These are phyloP conservation scores for Cryphonectria radicalis DNA, from an alignment of 2,329 filamentous ascomycete species.

Conservation along the genomic window DNA sequence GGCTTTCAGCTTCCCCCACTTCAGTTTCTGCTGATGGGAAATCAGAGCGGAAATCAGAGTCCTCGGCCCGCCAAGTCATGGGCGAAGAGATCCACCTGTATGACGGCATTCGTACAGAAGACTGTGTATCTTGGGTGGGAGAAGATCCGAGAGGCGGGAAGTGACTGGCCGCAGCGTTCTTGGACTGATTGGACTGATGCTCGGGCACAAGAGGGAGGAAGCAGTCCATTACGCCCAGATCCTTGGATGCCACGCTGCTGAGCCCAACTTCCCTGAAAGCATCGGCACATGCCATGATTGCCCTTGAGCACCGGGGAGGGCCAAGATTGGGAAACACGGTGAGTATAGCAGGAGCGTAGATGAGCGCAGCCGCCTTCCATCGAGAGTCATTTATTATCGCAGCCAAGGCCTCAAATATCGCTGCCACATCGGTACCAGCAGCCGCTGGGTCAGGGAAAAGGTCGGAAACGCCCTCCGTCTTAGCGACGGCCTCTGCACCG, in stretches of 20 bases:
- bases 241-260: conserved; percentile 47
- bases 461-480: conserved; percentile 58
- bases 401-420: conserved; percentile 76
- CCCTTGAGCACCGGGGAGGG: conserved; percentile 51
- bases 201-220: conserved; percentile 62
- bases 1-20: conserved; percentile 67
- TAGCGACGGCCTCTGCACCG: conserved; percentile 59
- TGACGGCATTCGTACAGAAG: conserved; percentile 25
- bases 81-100: conserved; percentile 20
- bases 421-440: conserved; percentile 62
- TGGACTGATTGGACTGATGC: conserved; percentile 43
- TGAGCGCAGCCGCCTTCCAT: conserved; percentile 73
- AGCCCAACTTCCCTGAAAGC: conserved; percentile 58
- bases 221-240: conserved; percentile 64
- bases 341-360: conserved; percentile 70
- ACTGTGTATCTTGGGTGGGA: conserved; percentile 43
- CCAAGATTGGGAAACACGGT: conserved; percentile 68
- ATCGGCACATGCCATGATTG: conserved; percentile 55
- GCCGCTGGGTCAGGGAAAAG: conserved; percentile 67
- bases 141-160: conserved; percentile 59
- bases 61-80: conserved; percentile 39
- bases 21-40: conserved; percentile 41
- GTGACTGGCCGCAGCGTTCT: conserved; percentile 42
- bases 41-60: conserved; percentile 29
- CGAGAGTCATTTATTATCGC: conserved; percentile 79